Evolutionary conservation across 257 asterid species (phyloP).

Genomic region (Phtheirospermum japonicum): DNA sequence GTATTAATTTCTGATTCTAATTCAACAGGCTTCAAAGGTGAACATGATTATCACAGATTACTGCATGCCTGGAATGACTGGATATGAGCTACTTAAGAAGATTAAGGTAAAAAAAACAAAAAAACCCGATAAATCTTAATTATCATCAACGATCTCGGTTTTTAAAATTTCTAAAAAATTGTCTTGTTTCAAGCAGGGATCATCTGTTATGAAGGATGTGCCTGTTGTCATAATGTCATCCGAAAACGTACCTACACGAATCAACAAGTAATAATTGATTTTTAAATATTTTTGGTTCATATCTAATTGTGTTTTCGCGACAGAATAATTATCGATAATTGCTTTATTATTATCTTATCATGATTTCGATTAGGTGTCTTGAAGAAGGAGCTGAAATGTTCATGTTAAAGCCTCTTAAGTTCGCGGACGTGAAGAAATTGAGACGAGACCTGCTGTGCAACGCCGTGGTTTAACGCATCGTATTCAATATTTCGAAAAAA

Average conservation of each 20-base stretch:
- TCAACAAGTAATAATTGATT: conserved; percentile 37
- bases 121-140: too few relatives aligned
- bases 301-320: not conserved
- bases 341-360: not conserved
- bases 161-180: not conserved
- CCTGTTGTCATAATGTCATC: conserved; percentile 70
- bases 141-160: too few relatives aligned
- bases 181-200: conserved; percentile 38
- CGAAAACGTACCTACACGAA: conserved; percentile 62
- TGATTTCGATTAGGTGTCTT: conserved; percentile 36
- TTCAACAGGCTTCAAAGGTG: conserved; percentile 46
- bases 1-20: not conserved
- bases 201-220: conserved; percentile 54
- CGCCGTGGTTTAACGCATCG: too few relatives aligned
- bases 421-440: conserved; percentile 54
- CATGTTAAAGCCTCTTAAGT: conserved; percentile 66
- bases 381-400: conserved; percentile 69
- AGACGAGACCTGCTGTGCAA: conserved; percentile 42
- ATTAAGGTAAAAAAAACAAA: too few relatives aligned
- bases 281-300: too few relatives aligned
- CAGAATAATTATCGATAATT: not conserved
- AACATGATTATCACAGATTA: conserved; percentile 64
- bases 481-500: not conserved
- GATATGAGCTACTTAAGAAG: conserved; percentile 67
- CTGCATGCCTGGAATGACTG: conserved; percentile 77